phyloP scores from a whole-genome alignment of 192 early-diverging fungal genomes.

The Umbelopsis sp. region DNA sequence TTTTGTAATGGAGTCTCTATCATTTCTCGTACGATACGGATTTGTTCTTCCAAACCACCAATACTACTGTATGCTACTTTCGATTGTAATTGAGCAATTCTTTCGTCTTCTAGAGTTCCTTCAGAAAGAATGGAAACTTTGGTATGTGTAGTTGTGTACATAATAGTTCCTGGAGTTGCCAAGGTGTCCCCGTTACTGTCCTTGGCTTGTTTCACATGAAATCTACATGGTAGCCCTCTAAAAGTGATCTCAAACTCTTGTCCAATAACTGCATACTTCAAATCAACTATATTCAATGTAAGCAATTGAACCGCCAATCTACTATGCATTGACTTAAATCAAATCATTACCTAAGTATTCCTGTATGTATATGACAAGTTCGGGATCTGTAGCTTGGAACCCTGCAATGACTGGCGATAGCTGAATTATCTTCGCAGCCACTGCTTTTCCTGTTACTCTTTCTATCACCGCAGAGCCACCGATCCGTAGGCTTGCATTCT shows the following conservation, averaged over 20 bases:
- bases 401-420: constrained; percentile 29
- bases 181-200: background rate
- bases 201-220: constrained; percentile 27
- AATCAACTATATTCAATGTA: constrained; percentile 46
- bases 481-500: background rate
- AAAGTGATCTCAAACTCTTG: constrained; percentile 59
- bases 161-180: background rate
- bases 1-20: constrained; percentile 77
- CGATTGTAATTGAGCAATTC: constrained; percentile 31
- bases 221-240: constrained; percentile 50
- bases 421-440: constrained; percentile 35
- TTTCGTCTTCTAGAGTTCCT: constrained; percentile 22
- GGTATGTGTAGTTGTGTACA: constrained; percentile 4
- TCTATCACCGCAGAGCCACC: background rate
- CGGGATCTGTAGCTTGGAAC: constrained; percentile 46
- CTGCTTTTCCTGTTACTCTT: background rate
- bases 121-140: constrained; percentile 20
- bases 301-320: background rate
- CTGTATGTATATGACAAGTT: constrained; percentile 56
- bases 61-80: constrained; percentile 63
- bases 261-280: constrained; percentile 54
- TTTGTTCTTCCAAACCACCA: constrained; percentile 79
- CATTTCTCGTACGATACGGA: constrained; percentile 77
- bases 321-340: background rate
- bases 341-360: constrained; percentile 61